Evolutionary conservation across 331 rosid species (phyloP).

Genomic region (Prunus yedoensis): DNA sequence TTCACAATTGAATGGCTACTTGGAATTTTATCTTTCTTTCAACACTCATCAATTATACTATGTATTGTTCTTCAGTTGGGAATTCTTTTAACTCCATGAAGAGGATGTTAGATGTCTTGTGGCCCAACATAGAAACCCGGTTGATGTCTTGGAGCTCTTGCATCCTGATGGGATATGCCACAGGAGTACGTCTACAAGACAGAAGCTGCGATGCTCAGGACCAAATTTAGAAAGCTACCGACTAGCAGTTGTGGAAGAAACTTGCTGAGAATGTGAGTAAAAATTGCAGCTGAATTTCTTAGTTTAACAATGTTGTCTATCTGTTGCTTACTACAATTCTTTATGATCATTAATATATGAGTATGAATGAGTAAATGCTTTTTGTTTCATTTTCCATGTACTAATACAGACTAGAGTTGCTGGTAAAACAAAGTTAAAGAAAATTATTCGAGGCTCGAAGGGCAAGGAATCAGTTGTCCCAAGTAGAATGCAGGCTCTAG

Average conservation of each 20-base stretch:
- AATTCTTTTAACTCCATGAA: conserved; percentile 33
- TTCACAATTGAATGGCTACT: background rate
- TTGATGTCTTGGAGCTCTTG: conserved; percentile 24
- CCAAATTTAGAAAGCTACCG: conserved; percentile 33
- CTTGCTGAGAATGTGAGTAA: conserved; percentile 32
- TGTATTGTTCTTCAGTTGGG: conserved; percentile 24
- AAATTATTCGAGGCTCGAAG: conserved; percentile 27
- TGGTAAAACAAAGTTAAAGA: conserved; percentile 30
- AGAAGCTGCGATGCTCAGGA: conserved; percentile 26
- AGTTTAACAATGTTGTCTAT: background rate
- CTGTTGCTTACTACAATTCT: background rate
- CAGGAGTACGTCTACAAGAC: conserved; percentile 29
- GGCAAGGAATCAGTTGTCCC: conserved; percentile 21
- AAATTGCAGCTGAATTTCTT: background rate
- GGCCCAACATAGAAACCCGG: conserved; percentile 32
- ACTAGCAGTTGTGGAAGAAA: conserved; percentile 34
- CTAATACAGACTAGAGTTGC: conserved; percentile 20
- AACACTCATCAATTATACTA: background rate
- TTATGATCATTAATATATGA: background rate
- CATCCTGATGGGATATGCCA: conserved; percentile 20
- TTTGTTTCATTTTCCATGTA: conserved; percentile 11
- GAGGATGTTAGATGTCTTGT: conserved; percentile 26
- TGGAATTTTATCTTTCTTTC: background rate
- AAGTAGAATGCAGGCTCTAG: conserved; percentile 33
- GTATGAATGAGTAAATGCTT: background rate